Conservation (phyloP, 345 rosid species). For the Kandelia obovata region DNA sequence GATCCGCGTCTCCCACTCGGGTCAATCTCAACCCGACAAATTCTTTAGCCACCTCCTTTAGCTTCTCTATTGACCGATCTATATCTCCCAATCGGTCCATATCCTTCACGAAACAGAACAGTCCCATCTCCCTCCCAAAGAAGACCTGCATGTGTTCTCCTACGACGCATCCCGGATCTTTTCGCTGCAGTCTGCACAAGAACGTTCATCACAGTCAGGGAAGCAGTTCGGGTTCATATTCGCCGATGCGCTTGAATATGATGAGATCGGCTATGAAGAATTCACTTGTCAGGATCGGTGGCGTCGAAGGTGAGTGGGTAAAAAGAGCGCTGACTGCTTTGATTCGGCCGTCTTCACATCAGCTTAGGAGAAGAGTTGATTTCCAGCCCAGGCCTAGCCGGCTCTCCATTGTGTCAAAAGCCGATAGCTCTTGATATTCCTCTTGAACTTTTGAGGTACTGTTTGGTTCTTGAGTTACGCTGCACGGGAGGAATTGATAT, state of each 20-base stretch:
- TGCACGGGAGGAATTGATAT: background rate
- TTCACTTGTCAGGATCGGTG: constrained; percentile 85
- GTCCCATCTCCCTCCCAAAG: constrained; percentile 40
- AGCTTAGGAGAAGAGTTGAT: constrained; percentile 54
- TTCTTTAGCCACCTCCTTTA: constrained; percentile 40
- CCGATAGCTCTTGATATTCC: constrained; percentile 25
- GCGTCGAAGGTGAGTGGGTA: constrained; percentile 92
- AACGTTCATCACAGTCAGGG: constrained; percentile 31
- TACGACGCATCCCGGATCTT: constrained; percentile 79
- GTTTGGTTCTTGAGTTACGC: constrained; percentile 7
- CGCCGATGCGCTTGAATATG: constrained; percentile 63
- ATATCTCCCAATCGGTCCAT: constrained; percentile 33
- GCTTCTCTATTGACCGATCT: constrained; percentile 60
- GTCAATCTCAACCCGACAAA: constrained; percentile 48
- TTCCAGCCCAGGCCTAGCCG: constrained; percentile 73
- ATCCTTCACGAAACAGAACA: constrained; percentile 33
- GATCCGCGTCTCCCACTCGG: constrained; percentile 70
- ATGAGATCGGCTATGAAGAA: constrained; percentile 88
- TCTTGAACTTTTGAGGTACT: background rate
- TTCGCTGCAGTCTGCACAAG: constrained; percentile 73
- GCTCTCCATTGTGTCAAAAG: constrained; percentile 65
- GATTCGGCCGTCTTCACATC: constrained; percentile 88
- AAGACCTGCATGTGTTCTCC: constrained; percentile 87
- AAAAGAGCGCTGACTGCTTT: constrained; percentile 76
- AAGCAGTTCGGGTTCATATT: constrained; percentile 29